Evolutionary conservation across 495 filamentous ascomycete species (phyloP), one percentile per base, ranked within the genome.

Genomic region (Cladorrhinum samala): DNA sequence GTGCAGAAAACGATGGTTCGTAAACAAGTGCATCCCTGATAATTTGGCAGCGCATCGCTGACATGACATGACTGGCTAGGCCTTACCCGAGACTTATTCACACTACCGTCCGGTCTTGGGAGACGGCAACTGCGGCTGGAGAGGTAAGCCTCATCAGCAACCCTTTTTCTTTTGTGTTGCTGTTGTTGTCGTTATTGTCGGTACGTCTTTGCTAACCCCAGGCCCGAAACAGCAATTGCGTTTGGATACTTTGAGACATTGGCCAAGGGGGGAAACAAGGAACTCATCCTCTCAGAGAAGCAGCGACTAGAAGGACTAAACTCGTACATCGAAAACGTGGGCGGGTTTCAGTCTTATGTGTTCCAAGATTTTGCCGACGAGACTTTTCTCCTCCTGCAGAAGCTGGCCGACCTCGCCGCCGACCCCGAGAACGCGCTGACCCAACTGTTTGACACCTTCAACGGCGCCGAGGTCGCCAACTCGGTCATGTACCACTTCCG

Each of bases 71-170:
- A 46, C 61, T n/a, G n/a, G n/a, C 27, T 11, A 96, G 91, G 79
- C 83, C 24, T 77, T 98, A 45, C 86, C 88, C 1, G 74, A 85
- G 50, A 91, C 87, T 56, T 95, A 94, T 65, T 88, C 89, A 14
- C 83, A 90, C 60, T 93, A 88, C 61, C 88, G 93, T 39, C 85
- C 85, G 3, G 84, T 95, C 70, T 85, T 84, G 66, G 91, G 93
- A 18, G 93, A 98, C 72, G 93, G 93, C 36, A 91, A 94, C 64
- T 98, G 93, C 73, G 93, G 93, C 58, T 98, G 93, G 92, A 80
- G 93, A 85, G 93, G 92, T 96, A 80, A 66, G 68, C 5, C 5
- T 33, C 6, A 33, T 33, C 27, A 6, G 72, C n/a, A 20, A 21
- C 13, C 21, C 36, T 52, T 47, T 27, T 57, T 64, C 42, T 66